phyloP scores from a whole-genome alignment of 257 asterid species.

The Galeopsis tetrahit region DNA sequence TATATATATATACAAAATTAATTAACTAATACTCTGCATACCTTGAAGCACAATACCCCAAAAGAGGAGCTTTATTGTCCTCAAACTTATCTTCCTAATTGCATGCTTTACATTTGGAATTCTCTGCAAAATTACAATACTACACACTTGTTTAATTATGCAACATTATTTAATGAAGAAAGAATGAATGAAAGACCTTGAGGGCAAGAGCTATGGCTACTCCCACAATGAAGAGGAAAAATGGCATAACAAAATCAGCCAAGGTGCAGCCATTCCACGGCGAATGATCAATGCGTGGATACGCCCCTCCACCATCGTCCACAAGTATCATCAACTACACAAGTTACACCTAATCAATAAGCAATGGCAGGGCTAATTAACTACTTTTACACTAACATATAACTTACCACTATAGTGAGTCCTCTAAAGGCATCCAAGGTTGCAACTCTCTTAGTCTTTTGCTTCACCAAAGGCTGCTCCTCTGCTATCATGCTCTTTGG shows the following conservation, averaged over 20 bases:
- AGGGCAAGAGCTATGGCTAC: conserved; percentile 88
- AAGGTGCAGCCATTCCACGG: conserved; percentile 97
- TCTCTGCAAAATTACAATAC: conserved; percentile 46
- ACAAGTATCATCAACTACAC: conserved; percentile 81
- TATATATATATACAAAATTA: no score
- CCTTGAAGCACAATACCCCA: conserved; percentile 93
- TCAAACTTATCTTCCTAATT: conserved; percentile 55
- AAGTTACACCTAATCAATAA: not conserved
- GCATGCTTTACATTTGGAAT: conserved; percentile 55
- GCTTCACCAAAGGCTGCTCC: conserved; percentile 42
- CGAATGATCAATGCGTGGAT: conserved; percentile 77
- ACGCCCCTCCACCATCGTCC: conserved; percentile 82
- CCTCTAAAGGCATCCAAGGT: conserved; percentile 89
- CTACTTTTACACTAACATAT: not conserved
- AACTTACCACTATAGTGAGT: conserved; percentile 72
- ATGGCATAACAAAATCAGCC: conserved; percentile 91
- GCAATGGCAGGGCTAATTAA: not conserved
- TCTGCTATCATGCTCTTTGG: conserved; percentile 17
- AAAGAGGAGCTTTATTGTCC: conserved; percentile 83
- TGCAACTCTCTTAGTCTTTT: conserved; percentile 64
- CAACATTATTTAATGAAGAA: not conserved
- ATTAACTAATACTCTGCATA: conserved; percentile 15
- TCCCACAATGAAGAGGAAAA: conserved; percentile 89
- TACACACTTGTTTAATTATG: not conserved
- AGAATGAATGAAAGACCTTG: conserved; percentile 49